Evolutionary conservation across 2,329 filamentous ascomycete genomes (phyloP).

Genomic region (Calonectria leucothoes): DNA sequence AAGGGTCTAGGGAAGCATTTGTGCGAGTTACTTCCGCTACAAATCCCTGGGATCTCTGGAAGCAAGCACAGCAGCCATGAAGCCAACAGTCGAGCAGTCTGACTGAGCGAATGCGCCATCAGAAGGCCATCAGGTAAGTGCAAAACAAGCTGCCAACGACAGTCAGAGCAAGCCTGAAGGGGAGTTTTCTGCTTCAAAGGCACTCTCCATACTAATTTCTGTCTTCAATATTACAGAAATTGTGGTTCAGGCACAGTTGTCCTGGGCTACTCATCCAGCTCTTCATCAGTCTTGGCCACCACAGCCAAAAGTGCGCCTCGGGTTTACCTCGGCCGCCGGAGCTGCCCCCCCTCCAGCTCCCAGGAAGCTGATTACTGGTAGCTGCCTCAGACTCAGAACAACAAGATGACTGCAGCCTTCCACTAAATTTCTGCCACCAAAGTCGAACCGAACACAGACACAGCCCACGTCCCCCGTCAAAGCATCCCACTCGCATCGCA

Average conservation of each 20-base stretch:
- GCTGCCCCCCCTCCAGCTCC: constrained; percentile 29
- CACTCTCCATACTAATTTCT: neutral
- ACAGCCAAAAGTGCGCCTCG: constrained; percentile 35
- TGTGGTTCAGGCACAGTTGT: constrained; percentile 19
- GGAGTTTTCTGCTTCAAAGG: constrained; percentile 26
- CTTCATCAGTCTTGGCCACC: constrained; percentile 33
- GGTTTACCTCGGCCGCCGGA: constrained; percentile 39
- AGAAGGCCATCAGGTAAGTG: constrained; percentile 23
- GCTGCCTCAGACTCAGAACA: constrained; percentile 36
- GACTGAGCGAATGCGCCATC: constrained; percentile 27
- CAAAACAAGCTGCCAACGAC: constrained; percentile 31
- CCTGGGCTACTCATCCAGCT: constrained; percentile 16
- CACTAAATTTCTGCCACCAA: constrained; percentile 46
- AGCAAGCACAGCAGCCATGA: constrained; percentile 28
- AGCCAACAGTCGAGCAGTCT: constrained; percentile 30
- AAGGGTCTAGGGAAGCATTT: neutral
- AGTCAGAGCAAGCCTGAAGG: constrained; percentile 31
- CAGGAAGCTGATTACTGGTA: constrained; percentile 8
- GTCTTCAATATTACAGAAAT: neutral
- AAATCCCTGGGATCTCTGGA: neutral
- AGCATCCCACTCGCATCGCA: constrained; percentile 26
- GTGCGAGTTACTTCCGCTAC: neutral
- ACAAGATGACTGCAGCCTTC: constrained; percentile 42
- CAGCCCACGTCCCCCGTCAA: constrained; percentile 39
- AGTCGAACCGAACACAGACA: constrained; percentile 18